phyloP scores from a whole-genome alignment of 805 yeast species.

The Candida sakaeoensis region DNA sequence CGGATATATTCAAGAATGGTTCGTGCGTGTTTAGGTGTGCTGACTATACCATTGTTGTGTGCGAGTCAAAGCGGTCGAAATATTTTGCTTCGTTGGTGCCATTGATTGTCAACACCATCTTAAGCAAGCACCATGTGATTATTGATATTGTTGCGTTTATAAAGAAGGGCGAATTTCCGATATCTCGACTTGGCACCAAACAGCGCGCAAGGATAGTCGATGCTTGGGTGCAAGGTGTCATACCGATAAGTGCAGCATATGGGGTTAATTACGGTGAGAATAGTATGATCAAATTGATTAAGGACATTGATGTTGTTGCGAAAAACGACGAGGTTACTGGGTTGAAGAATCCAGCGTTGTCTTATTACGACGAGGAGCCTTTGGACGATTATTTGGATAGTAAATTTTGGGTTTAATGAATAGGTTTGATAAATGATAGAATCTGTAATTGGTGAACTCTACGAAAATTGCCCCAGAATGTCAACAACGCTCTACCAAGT shows the following conservation, averaged over 20 bases:
- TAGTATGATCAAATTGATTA: conserved; percentile 53
- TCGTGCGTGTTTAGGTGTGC: conserved; percentile 78
- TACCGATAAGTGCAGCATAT: conserved; percentile 39
- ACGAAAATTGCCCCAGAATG: too few species aligned
- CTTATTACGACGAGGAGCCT: conserved; percentile 31
- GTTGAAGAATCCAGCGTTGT: conserved; percentile 38
- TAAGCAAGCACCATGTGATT: conserved; percentile 77
- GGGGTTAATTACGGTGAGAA: conserved; percentile 67
- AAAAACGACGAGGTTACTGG: conserved; percentile 38
- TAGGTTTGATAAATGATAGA: too few species aligned
- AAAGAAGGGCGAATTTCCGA: conserved; percentile 57
- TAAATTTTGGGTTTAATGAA: conserved; percentile 12
- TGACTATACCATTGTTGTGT: conserved; percentile 70
- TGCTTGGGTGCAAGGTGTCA: conserved; percentile 46
- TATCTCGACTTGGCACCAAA: conserved; percentile 68
- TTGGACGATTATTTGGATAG: conserved; percentile 29
- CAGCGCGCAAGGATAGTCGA: conserved; percentile 70
- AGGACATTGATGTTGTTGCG: conserved; percentile 48
- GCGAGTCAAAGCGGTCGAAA: conserved; percentile 54
- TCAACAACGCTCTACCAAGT: too few species aligned
- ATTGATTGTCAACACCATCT: conserved; percentile 69
- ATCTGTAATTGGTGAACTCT: too few species aligned
- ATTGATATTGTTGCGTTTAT: conserved; percentile 83
- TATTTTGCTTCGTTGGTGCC: conserved; percentile 76
- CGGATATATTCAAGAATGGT: conserved; percentile 53